Evolutionary conservation across 2,329 filamentous ascomycete species (phyloP).

Genomic region (Metarhizium sp.): DNA sequence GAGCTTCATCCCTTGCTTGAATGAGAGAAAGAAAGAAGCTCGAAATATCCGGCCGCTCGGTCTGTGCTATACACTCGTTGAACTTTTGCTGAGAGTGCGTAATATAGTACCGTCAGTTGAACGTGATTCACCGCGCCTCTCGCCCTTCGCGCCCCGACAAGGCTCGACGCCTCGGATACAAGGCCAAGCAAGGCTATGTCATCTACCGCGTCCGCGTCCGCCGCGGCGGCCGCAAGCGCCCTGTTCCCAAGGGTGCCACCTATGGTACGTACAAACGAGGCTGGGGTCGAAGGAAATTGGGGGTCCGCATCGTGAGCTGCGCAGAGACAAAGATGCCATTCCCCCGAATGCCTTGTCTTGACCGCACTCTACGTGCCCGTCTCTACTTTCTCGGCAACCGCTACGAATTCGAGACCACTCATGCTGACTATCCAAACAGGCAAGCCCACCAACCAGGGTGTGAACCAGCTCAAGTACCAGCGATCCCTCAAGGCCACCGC

Average conservation of each 20-base stretch:
- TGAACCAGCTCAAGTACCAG: conserved; percentile 99
- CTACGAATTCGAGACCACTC: too few relatives aligned
- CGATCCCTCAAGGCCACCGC: conserved; percentile 95
- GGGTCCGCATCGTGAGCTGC: too few relatives aligned
- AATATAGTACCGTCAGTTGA: conserved; percentile 99
- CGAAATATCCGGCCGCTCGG: background rate
- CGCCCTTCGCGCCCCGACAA: conserved; percentile 98
- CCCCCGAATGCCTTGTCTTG: too few relatives aligned
- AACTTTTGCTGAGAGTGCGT: conserved; percentile 99
- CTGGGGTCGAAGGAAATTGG: background rate
- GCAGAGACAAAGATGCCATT: too few relatives aligned
- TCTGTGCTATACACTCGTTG: conserved; percentile 94
- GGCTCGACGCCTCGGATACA: conserved; percentile 99
- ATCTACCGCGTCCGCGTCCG: conserved; percentile 99
- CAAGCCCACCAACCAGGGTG: conserved; percentile 99
- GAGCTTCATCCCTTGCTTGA: background rate
- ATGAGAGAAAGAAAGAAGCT: background rate
- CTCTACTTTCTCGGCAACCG: too few relatives aligned
- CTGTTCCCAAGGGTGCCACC: conserved; percentile 94
- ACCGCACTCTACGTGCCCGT: too few relatives aligned
- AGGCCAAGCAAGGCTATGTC: conserved; percentile 99
- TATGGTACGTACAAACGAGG: conserved; percentile 60
- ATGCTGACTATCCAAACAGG: conserved; percentile 41
- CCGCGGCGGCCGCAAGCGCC: conserved; percentile 97
- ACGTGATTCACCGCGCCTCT: conserved; percentile 98